Base-by-base conservation (phyloP, 345 rosid species). In the Moringa oleifera region DNA sequence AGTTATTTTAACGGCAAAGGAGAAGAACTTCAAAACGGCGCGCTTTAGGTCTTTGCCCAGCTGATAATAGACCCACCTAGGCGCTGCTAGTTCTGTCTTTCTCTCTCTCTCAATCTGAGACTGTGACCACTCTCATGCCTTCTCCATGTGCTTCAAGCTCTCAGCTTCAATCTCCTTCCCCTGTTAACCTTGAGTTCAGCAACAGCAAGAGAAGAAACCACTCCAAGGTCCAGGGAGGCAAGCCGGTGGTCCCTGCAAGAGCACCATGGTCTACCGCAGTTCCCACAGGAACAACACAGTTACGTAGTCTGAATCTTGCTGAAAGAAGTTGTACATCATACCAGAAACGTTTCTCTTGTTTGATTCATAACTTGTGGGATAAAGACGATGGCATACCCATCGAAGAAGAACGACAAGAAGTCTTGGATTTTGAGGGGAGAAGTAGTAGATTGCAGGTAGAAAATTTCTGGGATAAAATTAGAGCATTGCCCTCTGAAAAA, bases 401-500 rank as follows among this genome's bases (percentile, higher is more conserved):
- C 18, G 13, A 62, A 57, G 64, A 22, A 56, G 60, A 21, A 24
- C 25, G 18, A 2, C 59, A 18, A 37, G 69, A 59, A 60, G 53
- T 59, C 57, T 23, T 20, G 51, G 64, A 31, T 11, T 20, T 18
- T 56, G 63, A 58, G 9, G 51, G 22, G 61, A 61, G 53, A 59
- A 22, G n/a, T 17, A 20, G 52, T 18, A 20, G 46, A 57, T 47
- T 45, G 2, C 71, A 45, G 20, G 67, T 77, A 16, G 57, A 20
- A 20, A 58, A 59, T 61, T 36, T 70, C 25, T 59, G 57, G 17
- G 66, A 67, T 55, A 63, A 59, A 20, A 60, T 71, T 23, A 72
- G 28, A 66, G 69, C 63, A 55, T 21, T 73, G 57, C 79, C 79
- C 56, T 23, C 13, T 0, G 23, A 65, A 46, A 73, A 57, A 28